A percentile compares a stretch with the other conserved stretches of the same genome.
Evolutionary conservation across 169 alveolate species (phyloP).

Genomic region (Ophryocystis elektroscirrha): DNA sequence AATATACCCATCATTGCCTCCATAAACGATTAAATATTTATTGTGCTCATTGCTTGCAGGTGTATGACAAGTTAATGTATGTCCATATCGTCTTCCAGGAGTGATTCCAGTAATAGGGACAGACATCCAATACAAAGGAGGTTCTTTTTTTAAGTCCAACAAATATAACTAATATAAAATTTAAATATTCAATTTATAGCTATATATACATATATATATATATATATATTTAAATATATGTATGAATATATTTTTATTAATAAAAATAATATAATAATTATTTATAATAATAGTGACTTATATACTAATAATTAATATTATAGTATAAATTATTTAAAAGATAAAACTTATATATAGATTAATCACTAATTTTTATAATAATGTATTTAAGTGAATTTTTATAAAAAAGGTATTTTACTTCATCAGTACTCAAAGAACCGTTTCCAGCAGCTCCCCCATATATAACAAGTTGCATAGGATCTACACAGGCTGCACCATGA

Average conservation of each 20-base stretch:
- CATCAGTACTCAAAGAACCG: conserved; percentile 87
- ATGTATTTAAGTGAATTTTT: too few species aligned
- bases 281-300: neutral
- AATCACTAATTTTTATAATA: too few species aligned
- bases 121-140: conserved; percentile 75
- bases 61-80: conserved; percentile 76
- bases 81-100: conserved; percentile 98
- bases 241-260: neutral
- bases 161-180: conserved; percentile 46
- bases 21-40: conserved; percentile 81
- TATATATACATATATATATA: neutral
- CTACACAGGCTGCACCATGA: conserved; percentile 95
- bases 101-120: conserved; percentile 88
- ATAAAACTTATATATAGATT: too few species aligned
- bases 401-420: too few species aligned
- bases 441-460: conserved; percentile 99
- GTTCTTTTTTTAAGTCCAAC: conserved; percentile 75
- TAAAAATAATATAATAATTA: neutral
- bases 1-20: conserved; percentile 87
- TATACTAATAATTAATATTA: neutral
- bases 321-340: too few species aligned
- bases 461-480: conserved; percentile 68
- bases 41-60: too few species aligned
- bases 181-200: neutral
- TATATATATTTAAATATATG: neutral